A percentile compares a stretch with the other conserved stretches of the same genome.
These are phyloP conservation scores for Chlorella sp. DNA, from an alignment of 139 green algal species.

Conservation along the genomic window DNA sequence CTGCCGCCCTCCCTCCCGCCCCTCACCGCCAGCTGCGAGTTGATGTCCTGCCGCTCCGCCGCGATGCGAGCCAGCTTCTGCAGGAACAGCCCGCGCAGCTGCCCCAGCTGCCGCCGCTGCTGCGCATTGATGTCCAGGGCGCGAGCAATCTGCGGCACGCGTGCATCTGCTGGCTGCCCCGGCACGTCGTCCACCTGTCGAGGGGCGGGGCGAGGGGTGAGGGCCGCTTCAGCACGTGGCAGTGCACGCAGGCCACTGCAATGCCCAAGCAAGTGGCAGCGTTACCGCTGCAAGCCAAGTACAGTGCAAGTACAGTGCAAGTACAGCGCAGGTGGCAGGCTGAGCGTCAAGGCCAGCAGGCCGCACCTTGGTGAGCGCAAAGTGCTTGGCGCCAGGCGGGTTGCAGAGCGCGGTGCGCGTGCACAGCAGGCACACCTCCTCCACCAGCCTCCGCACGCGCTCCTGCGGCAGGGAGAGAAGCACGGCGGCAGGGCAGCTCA, in stretches of 20 bases:
- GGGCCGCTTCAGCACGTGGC: background rate
- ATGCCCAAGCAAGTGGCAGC: too few relatives aligned
- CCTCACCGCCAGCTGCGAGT: slow-evolving; percentile 18
- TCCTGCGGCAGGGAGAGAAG: background rate
- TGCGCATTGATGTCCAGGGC: slow-evolving; percentile 35
- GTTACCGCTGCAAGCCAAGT: too few relatives aligned
- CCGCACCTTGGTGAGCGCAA: slow-evolving; percentile 16
- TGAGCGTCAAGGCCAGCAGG: too few relatives aligned
- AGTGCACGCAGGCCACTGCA: too few relatives aligned
- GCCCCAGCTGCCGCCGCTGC: slow-evolving; percentile 47
- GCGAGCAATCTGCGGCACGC: slow-evolving; percentile 33
- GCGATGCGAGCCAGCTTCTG: slow-evolving; percentile 41
- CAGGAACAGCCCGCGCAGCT: slow-evolving; percentile 52
- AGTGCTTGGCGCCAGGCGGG: slow-evolving; percentile 36
- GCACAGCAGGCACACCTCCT: slow-evolving; percentile 32
- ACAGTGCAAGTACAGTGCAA: too few relatives aligned
- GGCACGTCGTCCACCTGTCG: slow-evolving; percentile 13
- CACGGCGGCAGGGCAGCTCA: background rate
- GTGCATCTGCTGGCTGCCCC: slow-evolving; percentile 30
- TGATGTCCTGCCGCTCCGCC: slow-evolving; percentile 31
- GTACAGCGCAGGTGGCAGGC: too few relatives aligned
- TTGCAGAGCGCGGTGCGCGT: slow-evolving; percentile 30
- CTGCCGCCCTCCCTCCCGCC: too few relatives aligned
- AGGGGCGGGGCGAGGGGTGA: background rate
- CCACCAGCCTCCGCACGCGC: slow-evolving; percentile 25